Evolutionary conservation across 331 rosid species (phyloP), one percentile per base, ranked within the genome.

Genomic region (Quercus lobata): DNA sequence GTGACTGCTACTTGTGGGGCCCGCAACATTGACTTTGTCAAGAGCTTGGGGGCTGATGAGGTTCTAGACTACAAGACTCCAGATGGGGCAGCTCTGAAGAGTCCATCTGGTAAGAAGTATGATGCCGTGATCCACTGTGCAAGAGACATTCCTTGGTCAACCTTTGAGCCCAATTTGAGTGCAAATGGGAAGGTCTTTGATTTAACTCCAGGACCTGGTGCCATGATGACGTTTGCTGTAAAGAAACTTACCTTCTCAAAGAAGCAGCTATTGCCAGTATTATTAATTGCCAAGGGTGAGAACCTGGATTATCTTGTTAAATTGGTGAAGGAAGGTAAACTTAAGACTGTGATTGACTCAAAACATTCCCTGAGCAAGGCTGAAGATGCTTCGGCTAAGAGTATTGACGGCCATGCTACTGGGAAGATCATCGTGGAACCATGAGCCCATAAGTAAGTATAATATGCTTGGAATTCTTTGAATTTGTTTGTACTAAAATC

Each of bases 311-410:
- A 6, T 82, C 82, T 87, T 63, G 81, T 80, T 44, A 80, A 82
- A 9, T 61, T 84, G 83, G 73, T 80, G 69, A 84, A 62, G 76
- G 87, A 82, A 66, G 76, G 85, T 29, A 87, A 87, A 81, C 87
- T 94, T 4, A 92, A 87, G 85, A 76, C 91, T 16, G 84, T 88
- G 74, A 84, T 94, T n/a, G 97, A 94, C 79, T 94, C 97, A 0
- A 85, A 72, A 77, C 80, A 84, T 83, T 88, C 94, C 57, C 72
- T 92, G 71, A 88, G 88, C 82, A 88, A 85, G 66, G 94, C 90
- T 69, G 94, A 88, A 78, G 93, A 84, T 78, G 98, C 91, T 58
- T 94, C 92, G 98, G 93, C 91, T 44, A 89, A 91, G 88, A 92
- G 93, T 78, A 83, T 91, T 7, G 93, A 89, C 24, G 98, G 97